Conservation (phyloP, 306 rosid species). For the Cucurbita maxima region DNA sequence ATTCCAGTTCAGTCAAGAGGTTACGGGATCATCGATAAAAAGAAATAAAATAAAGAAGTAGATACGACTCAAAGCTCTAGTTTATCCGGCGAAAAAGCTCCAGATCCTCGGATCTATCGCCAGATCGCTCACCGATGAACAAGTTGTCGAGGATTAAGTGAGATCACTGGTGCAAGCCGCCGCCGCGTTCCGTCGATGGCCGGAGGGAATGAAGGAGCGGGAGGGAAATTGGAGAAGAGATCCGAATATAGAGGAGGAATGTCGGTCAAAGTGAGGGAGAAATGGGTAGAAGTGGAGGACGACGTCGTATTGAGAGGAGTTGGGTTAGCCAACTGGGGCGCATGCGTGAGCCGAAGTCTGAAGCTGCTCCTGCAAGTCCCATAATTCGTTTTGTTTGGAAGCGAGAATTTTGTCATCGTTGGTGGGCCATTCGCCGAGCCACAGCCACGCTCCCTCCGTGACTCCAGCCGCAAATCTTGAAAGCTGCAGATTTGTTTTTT, state of each 20-base stretch:
- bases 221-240: neutral
- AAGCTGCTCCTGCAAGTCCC: neutral
- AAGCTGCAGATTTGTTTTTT: neutral
- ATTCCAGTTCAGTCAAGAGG: neutral
- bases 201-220: neutral
- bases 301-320: neutral
- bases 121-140: neutral
- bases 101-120: neutral
- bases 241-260: neutral
- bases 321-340: slow-evolving; percentile 1
- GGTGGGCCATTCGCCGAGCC: slow-evolving; percentile 1
- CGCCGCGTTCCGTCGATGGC: neutral
- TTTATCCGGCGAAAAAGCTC: neutral
- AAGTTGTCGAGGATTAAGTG: neutral
- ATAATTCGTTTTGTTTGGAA: neutral
- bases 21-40: neutral
- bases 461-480: slow-evolving; percentile 9
- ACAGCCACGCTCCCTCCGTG: neutral
- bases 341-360: neutral
- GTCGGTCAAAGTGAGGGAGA: neutral
- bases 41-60: neutral
- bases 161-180: neutral
- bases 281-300: neutral
- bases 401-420: neutral
- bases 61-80: neutral